Conservation (phyloP, 1,139 yeast species). For the Saccharomyces uvarum region DNA sequence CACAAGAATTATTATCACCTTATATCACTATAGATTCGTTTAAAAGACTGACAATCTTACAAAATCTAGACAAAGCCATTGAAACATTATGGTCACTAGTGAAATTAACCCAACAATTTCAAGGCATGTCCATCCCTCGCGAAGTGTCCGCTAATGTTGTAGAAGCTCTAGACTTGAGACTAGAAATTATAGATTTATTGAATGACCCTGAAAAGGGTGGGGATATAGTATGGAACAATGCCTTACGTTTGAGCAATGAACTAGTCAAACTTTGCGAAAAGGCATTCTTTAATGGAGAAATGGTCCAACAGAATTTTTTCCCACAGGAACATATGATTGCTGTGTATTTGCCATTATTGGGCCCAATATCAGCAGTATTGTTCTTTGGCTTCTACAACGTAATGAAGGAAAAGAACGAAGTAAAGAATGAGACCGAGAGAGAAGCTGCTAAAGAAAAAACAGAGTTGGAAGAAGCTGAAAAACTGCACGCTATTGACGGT, state of each 20-base stretch:
- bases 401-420: constrained; percentile 31
- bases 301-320: constrained; percentile 91
- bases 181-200: constrained; percentile 27
- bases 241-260: constrained; percentile 47
- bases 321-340: constrained; percentile 95
- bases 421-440: constrained; percentile 5
- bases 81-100: constrained; percentile 64
- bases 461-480: not conserved
- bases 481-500: constrained; percentile 30
- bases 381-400: constrained; percentile 47
- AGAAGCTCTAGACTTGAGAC: constrained; percentile 30
- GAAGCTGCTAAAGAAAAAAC: constrained; percentile 4
- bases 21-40: constrained; percentile 57
- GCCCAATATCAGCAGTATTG: constrained; percentile 74
- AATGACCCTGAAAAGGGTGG: constrained; percentile 23
- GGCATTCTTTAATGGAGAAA: constrained; percentile 87
- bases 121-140: constrained; percentile 73
- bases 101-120: constrained; percentile 58
- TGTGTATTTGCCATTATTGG: constrained; percentile 80
- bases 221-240: constrained; percentile 35
- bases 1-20: constrained; percentile 42
- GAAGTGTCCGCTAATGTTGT: constrained; percentile 33
- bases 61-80: constrained; percentile 45
- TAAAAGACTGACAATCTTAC: constrained; percentile 45
- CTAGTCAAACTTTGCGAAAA: constrained; percentile 54